phyloP scores from a whole-genome alignment of 805 yeast genomes.

The Cyberlindnera maritima region DNA sequence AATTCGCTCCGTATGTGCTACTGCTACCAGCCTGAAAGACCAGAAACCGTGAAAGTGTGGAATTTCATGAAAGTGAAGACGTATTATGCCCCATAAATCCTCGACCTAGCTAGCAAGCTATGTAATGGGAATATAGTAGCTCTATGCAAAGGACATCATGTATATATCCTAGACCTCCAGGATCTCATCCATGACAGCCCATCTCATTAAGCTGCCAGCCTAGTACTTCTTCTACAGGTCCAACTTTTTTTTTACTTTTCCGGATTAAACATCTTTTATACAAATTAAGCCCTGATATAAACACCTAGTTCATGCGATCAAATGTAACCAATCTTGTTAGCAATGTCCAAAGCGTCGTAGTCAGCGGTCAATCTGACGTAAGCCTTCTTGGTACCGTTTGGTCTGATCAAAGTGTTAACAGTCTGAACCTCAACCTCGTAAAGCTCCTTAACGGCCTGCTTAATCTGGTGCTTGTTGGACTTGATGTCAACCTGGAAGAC shows the following conservation, averaged over 20 bases:
- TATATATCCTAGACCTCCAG: too few relatives aligned
- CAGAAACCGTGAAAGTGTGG: too few relatives aligned
- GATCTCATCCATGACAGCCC: neutral
- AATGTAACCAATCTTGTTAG: constrained; percentile 99
- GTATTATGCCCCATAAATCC: too few relatives aligned
- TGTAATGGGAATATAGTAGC: too few relatives aligned
- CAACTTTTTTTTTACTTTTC: constrained; percentile 9
- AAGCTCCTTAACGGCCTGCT: constrained; percentile 96
- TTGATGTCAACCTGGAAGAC: constrained; percentile 97
- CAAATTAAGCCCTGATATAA: constrained; percentile 15
- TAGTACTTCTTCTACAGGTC: too few relatives aligned
- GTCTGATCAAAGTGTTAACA: constrained; percentile 97
- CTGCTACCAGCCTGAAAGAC: too few relatives aligned
- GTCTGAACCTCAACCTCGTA: constrained; percentile 92
- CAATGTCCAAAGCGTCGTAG: constrained; percentile 99
- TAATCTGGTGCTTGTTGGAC: constrained; percentile 98
- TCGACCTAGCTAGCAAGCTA: too few relatives aligned
- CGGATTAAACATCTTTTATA: constrained; percentile 23
- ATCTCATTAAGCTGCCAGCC: too few relatives aligned
- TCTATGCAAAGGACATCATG: too few relatives aligned
- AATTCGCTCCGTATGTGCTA: too few relatives aligned
- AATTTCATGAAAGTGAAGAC: too few relatives aligned
- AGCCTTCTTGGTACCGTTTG: constrained; percentile 99
- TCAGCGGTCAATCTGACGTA: constrained; percentile 98
- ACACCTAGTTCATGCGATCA: constrained; percentile 39